These are phyloP conservation scores for Globisporangium rhizosaccharum DNA, from an alignment of 352 stramenopile genomes.

Conservation along the genomic window DNA sequence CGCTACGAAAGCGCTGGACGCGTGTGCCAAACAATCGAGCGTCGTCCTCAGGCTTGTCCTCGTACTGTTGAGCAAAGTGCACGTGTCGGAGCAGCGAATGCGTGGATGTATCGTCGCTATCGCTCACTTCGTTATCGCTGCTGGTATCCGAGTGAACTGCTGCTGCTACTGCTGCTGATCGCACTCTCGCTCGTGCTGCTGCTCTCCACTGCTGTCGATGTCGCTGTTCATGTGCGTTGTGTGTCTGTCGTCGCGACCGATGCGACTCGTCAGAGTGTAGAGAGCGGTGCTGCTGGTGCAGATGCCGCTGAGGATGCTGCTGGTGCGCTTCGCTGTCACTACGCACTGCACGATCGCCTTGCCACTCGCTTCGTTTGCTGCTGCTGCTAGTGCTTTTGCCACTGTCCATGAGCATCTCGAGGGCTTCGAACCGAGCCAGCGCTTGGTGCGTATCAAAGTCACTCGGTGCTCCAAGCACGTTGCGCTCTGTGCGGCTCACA, in stretches of 20 bases:
- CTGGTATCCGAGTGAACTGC: not conserved
- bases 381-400: not conserved
- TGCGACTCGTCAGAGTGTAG: no score
- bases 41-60: not conserved
- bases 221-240: no score
- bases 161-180: not conserved
- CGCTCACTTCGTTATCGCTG: not conserved
- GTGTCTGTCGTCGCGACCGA: no score
- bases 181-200: not conserved
- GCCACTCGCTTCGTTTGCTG: not conserved
- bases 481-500: not conserved
- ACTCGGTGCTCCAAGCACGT: not conserved
- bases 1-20: not conserved
- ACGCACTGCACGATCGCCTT: not conserved
- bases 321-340: not conserved
- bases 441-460: slow-evolving; percentile 1
- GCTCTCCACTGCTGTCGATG: not conserved
- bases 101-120: not conserved
- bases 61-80: not conserved
- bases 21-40: not conserved
- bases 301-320: not conserved
- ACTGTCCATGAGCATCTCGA: not conserved
- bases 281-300: no score
- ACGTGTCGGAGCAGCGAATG: not conserved
- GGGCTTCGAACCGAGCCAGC: not conserved